Conservation (phyloP, 352 stramenopile genomes). For the Phytophthora idaei region DNA sequence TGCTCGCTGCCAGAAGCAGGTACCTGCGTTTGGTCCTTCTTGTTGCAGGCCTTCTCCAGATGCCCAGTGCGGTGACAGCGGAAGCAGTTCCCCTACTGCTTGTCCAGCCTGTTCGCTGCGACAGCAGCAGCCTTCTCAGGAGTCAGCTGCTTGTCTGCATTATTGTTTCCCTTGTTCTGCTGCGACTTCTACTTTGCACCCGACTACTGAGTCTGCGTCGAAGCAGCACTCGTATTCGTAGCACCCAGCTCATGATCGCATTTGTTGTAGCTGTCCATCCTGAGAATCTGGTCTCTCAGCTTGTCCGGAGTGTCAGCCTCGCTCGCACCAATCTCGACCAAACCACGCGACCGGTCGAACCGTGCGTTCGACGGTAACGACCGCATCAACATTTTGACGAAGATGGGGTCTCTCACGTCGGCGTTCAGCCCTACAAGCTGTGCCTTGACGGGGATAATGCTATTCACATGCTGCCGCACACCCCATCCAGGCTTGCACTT, state of each 20-base stretch:
- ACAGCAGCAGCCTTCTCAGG: background rate
- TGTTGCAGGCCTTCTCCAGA: too few relatives aligned
- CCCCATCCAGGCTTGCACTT: conserved; percentile 17
- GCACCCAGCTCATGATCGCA: conserved; percentile 10
- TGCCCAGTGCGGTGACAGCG: too few relatives aligned
- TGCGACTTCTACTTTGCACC: background rate
- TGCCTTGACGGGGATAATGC: conserved; percentile 13
- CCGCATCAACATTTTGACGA: conserved; percentile 4
- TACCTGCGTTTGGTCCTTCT: too few relatives aligned
- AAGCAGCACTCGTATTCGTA: background rate
- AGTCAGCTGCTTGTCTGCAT: background rate
- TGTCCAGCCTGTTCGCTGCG: background rate
- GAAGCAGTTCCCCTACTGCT: background rate
- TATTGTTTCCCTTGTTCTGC: background rate
- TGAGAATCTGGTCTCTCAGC: conserved; percentile 13
- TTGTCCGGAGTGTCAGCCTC: conserved; percentile 14
- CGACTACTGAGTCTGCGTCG: background rate
- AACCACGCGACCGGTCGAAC: background rate
- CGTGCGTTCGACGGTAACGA: background rate
- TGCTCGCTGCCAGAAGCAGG: too few relatives aligned
- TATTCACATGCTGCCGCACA: conserved; percentile 9
- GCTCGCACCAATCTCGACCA: background rate
- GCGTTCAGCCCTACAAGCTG: conserved; percentile 7
- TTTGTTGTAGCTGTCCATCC: conserved; percentile 18
- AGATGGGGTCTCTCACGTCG: conserved; percentile 9